A percentile compares a stretch with the other conserved stretches of the same genome.
Evolutionary conservation across 2,329 filamentous ascomycete genomes (phyloP).

Genomic region (Exophiala lecanii-corni): DNA sequence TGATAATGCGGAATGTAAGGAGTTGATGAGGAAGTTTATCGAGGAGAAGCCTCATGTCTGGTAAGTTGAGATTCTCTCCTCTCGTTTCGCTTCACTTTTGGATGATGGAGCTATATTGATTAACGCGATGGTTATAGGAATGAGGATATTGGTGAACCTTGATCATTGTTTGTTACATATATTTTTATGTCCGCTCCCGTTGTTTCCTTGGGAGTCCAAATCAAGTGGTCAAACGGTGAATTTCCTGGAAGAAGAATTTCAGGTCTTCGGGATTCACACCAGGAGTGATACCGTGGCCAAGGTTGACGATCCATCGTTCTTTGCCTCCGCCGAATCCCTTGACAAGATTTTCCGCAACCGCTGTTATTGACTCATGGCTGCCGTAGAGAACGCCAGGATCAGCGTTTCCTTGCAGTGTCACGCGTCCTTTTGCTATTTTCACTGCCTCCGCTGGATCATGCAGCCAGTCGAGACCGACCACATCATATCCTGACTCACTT

Average conservation of each 20-base stretch:
- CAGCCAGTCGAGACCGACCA: slow-evolving; percentile 92
- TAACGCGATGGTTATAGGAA: slow-evolving; percentile 52
- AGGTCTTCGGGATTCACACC: slow-evolving; percentile 90
- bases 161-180: slow-evolving; percentile 4
- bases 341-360: slow-evolving; percentile 80
- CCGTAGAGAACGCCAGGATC: slow-evolving; percentile 93
- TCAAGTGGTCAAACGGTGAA: slow-evolving; percentile 60
- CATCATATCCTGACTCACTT: slow-evolving; percentile 84
- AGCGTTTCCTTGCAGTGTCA: slow-evolving; percentile 89
- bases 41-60: slow-evolving; percentile 67
- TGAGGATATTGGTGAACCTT: slow-evolving; percentile 49
- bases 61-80: too few relatives aligned
- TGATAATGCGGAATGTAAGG: slow-evolving; percentile 60
- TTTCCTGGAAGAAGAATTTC: slow-evolving; percentile 89
- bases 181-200: slow-evolving; percentile 2
- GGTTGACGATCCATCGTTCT: slow-evolving; percentile 93
- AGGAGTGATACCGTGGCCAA: slow-evolving; percentile 96
- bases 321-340: slow-evolving; percentile 76
- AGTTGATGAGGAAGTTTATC: slow-evolving; percentile 69
- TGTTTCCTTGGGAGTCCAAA: background rate
- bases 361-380: slow-evolving; percentile 71
- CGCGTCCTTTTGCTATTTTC: slow-evolving; percentile 69
- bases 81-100: too few relatives aligned
- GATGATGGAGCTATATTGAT: too few relatives aligned
- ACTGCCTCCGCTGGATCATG: slow-evolving; percentile 83